Conservation (phyloP, 2,329 filamentous ascomycete genomes). For the Pseudogymnoascus sp. region DNA sequence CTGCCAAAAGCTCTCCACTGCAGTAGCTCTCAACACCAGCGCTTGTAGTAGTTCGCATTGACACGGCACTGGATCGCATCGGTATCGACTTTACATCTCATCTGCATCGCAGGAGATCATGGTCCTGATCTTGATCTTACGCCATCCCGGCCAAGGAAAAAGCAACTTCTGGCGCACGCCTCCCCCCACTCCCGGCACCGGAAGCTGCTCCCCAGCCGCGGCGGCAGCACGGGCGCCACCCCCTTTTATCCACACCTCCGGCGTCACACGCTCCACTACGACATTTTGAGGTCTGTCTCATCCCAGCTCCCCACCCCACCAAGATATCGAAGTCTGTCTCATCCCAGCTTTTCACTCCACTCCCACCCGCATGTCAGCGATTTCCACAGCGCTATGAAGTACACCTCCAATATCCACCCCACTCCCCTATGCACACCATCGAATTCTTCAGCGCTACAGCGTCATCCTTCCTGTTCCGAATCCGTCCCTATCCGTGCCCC, state of each 20-base stretch:
- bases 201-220: not conserved
- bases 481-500: not conserved
- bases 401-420: not conserved
- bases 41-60: slow-evolving; percentile 2
- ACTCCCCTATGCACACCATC: not conserved
- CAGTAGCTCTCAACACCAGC: not conserved
- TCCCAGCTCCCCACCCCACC: not conserved
- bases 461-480: not conserved
- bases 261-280: not conserved
- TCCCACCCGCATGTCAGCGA: not conserved
- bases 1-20: not conserved
- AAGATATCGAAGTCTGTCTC: not conserved
- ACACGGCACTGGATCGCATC: not conserved
- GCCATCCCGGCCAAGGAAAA: not conserved
- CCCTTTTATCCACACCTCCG: not conserved
- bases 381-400: not conserved
- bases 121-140: not conserved
- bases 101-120: not conserved
- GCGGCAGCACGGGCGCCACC: not conserved
- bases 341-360: not conserved
- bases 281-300: not conserved
- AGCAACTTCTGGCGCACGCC: not conserved
- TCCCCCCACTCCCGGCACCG: not conserved
- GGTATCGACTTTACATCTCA: not conserved
- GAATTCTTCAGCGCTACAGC: not conserved